Conservation (phyloP, 73 alveolate species). For the Paramecium bursaria region DNA sequence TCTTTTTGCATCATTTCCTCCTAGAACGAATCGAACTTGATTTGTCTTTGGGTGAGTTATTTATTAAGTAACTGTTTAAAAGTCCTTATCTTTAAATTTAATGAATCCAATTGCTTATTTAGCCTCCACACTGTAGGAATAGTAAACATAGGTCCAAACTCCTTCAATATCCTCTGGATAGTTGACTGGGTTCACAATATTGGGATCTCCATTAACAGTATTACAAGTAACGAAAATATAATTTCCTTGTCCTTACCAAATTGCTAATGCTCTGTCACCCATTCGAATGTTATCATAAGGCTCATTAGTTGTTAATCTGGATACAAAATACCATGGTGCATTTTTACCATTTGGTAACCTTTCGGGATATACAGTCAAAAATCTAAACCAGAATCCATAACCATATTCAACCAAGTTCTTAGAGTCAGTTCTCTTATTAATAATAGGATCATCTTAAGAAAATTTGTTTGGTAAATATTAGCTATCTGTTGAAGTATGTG, state of each 20-base stretch:
- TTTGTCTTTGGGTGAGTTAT: conserved; percentile 27
- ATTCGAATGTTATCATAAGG: conserved; percentile 48
- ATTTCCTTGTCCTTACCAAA: conserved; percentile 64
- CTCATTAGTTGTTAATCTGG: conserved; percentile 31
- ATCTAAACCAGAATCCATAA: conserved; percentile 60
- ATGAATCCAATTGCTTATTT: conserved; percentile 51
- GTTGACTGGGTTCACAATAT: conserved; percentile 30
- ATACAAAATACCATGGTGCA: conserved; percentile 50
- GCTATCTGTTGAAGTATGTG: too few relatives aligned
- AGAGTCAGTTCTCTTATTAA: not conserved
- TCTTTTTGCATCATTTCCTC: conserved; percentile 50
- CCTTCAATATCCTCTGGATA: conserved; percentile 67
- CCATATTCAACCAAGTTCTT: conserved; percentile 60
- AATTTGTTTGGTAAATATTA: too few relatives aligned
- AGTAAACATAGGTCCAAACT: conserved; percentile 60
- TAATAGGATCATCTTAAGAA: too few relatives aligned
- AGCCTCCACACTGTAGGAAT: conserved; percentile 49
- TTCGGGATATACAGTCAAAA: conserved; percentile 41
- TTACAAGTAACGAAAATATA: conserved; percentile 57
- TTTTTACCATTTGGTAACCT: conserved; percentile 39
- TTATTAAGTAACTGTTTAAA: conserved; percentile 34
- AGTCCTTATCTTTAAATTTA: conserved; percentile 10
- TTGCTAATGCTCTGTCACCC: conserved; percentile 62
- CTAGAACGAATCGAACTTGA: conserved; percentile 44
- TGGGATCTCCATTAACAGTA: not conserved